Percentiles rank a stretch among this genome's conserved stretches.
phyloP scores from a whole-genome alignment of 306 rosid species.

The Sechiopsis laciniata region DNA sequence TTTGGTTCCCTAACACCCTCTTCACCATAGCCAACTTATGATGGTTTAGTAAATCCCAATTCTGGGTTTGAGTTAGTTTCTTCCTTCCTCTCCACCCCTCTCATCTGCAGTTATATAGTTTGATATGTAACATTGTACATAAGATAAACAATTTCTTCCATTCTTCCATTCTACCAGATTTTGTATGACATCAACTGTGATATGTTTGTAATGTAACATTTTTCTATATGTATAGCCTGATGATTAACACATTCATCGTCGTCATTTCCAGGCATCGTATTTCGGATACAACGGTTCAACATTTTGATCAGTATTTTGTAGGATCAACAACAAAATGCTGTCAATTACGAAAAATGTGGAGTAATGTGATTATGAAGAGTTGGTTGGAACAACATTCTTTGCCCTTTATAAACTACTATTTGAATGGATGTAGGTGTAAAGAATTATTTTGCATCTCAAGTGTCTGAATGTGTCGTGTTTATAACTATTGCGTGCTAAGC shows the following conservation, averaged over 20 bases:
- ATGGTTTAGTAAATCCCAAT: not conserved
- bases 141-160: too few species aligned
- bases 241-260: slow-evolving; percentile 10
- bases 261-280: slow-evolving; percentile 59
- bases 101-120: too few species aligned
- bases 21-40: too few species aligned
- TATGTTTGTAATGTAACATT: not conserved
- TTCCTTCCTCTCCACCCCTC: not conserved
- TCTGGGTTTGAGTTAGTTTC: not conserved
- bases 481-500: too few species aligned
- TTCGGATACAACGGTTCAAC: slow-evolving; percentile 89
- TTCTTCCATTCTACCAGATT: not conserved
- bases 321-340: not conserved
- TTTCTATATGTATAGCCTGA: not conserved
- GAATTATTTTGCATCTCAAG: too few species aligned
- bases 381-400: slow-evolving; percentile 8
- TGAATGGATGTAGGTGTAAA: not conserved
- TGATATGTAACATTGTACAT: too few species aligned
- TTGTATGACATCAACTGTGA: not conserved
- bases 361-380: not conserved
- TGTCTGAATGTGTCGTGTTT: not conserved
- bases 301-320: slow-evolving; percentile 39
- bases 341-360: not conserved
- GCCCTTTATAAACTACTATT: slow-evolving; percentile 5
- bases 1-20: too few species aligned